Base-by-base conservation (phyloP, 1,139 yeast genomes). In the Citeromyces hawaiiensis region DNA sequence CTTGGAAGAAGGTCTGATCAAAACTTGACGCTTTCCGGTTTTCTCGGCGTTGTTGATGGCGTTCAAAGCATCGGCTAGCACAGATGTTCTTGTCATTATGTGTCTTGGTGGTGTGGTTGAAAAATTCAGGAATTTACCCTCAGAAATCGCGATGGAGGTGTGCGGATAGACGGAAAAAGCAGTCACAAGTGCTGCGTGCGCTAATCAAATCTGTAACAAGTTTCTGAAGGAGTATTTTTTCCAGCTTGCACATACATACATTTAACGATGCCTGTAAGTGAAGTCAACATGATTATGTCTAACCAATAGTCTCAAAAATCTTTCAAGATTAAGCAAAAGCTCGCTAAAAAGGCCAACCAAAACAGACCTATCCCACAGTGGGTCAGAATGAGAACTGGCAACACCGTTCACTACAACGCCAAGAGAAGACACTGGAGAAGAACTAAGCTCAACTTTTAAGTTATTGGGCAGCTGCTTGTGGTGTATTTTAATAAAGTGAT, bases 341-440 rank as follows among this genome's bases (percentile, higher is more conserved):
- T 93, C 71, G 96, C 96, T 68, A 91, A 91, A 83, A 97, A 96
- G 67, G 81, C 81, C 69, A 91, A 88, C 77, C 96, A 87, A 76
- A 91, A 88, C 93, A 86, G 98, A 79, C 96, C 97, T 67, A 83
- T 93, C 69, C 98, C 99, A 64, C 96, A 91, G 76, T 93, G 97
- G 97, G 77, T 88, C 83, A 86, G 98, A 76, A 81, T 91, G 74
- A 91, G 88, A 83, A 87, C 98, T 68, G 81, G 74, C 72, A 88
- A 87, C 94, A 87, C 80, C 62, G 83, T 91, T 79, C 85, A 91
- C 79, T 91, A 88, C 88, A 91, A 91, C 76, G 94, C 96, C 66
- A 91, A 91, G 88, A 87, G 97, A 85, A 83, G 98, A 81, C 95
- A 93, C 94, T 93, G 99, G 99, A 91, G 96, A 83, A 86, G 98